Evolutionary conservation across 139 green algal genomes (phyloP).

Genomic region (Deuterostichococcus epilithicus): DNA sequence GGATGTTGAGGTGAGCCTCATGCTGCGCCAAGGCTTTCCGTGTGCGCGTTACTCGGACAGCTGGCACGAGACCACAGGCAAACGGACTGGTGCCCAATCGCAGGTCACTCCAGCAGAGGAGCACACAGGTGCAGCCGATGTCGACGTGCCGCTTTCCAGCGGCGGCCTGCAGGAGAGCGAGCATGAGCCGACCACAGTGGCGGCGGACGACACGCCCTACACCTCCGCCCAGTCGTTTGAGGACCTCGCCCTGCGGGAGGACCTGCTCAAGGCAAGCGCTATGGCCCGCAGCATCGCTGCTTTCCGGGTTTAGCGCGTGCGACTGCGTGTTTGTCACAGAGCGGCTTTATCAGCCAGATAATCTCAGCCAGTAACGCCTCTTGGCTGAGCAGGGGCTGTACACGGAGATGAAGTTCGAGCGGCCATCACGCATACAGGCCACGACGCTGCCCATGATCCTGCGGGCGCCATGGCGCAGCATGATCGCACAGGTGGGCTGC

Average conservation of each 20-base stretch:
- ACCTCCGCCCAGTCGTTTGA: conserved; percentile 78
- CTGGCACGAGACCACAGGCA: not conserved
- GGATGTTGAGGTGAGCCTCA: not conserved
- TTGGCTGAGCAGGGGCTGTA: conserved; percentile 76
- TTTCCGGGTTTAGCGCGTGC: no score
- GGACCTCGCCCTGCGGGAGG: conserved; percentile 68
- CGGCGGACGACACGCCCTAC: conserved; percentile 69
- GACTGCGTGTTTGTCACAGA: no score
- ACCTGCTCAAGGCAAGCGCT: conserved; percentile 79
- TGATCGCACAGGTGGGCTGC: conserved; percentile 76
- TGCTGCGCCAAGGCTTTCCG: not conserved
- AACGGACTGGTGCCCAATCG: not conserved
- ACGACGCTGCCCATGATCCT: conserved; percentile 97
- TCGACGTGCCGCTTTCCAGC: not conserved
- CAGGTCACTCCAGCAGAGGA: not conserved
- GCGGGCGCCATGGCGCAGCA: conserved; percentile 70
- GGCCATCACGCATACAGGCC: conserved; percentile 88
- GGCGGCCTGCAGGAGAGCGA: conserved; percentile 7
- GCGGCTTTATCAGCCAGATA: no score
- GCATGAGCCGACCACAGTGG: conserved; percentile 38
- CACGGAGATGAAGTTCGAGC: conserved; percentile 98
- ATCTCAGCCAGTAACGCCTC: not conserved
- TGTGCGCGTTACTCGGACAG: not conserved
- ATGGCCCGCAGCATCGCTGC: no score
- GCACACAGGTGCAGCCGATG: not conserved